Evolutionary conservation across 1,139 yeast genomes (phyloP), one percentile per base, ranked within the genome.

Genomic region (Lodderomyces parapsilosis): DNA sequence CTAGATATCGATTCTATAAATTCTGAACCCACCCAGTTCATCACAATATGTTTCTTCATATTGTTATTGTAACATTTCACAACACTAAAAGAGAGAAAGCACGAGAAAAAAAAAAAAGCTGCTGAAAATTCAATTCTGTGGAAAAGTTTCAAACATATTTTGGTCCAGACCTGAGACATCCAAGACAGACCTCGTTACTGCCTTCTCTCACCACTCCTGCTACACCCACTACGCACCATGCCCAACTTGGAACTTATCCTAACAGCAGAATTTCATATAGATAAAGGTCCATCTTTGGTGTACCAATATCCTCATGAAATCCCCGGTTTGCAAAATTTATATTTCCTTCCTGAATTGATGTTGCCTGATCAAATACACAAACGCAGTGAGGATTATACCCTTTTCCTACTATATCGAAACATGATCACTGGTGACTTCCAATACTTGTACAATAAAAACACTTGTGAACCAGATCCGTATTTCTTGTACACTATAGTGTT

Each of bases 281-380:
- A 72, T 49, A 68, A 77, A 52, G 86, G 86, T 0, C 75, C 82
- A 1, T 63, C 71, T 8, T 57, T 80, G 20, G 59, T 69, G 39
- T 74, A 74, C 49, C 83, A 77, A 51, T 64, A 68, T 42, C 85
- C 86, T 1, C 44, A 55, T 27, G 65, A 65, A 18, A 58, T 78
- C 13, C 78, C 79, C 2, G 81, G 81, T 10, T 47, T 63, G 23
- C 47, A 53, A 14, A 71, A 74, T 47, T 57, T 76, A 41, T 56
- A 61, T 28, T 63, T 70, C 43, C 53, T 74, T 33, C 75, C 81
- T n/a, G 86, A 81, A 56, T 65, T 81, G 39, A 78, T 81, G 82
- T 62, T 81, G 35, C 87, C 87, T 0, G 77, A 76, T 47, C 85
- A 80, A 56, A 77, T 79, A 38, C 86, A 81, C 56, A 76, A 74